Base-by-base conservation (phyloP, 192 early-diverging fungal genomes). In the Chytriomyces hyalinus region DNA sequence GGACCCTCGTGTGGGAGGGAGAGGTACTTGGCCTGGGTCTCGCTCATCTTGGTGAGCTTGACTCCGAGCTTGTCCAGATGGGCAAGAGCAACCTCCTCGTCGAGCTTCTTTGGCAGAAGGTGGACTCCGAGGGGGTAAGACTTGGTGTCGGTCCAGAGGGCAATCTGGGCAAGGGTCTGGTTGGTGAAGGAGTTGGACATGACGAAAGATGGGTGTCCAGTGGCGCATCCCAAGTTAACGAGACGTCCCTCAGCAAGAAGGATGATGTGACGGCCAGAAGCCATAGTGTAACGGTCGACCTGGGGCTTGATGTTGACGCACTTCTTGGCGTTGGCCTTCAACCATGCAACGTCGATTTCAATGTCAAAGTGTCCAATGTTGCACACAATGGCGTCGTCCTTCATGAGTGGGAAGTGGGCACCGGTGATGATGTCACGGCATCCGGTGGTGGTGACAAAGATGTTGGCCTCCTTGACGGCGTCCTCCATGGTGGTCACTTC, bases 281-380 rank as follows among this genome's bases (percentile, higher is more conserved):
- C 87, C 85, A 99, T 87, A 79, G 88, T 89, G 92, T 89, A 99
- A 84, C 97, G 95, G 90, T 99, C 96, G 70, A 99, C 97, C 86
- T 97, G 95, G 78, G 95, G 92, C 92, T 99, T 99, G 92, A 99
- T 94, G 93, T 97, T 96, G 86, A 93, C 92, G 83, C 87, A 85
- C 77, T 86, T 85, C 75, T 81, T 84, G 78, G 95, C 92, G 90
- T 99, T 99, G 83, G 89, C 87, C 92, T 96, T 97, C 80, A 99
- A 87, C 97, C 97, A 99, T 69, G 94, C 94, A 70, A 96, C 96
- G 85, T 99, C 97, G 80, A 99, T 94, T 89, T 99, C 97, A 81
- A 96, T 91, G 89, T 99, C 97, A 77, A 99, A 99, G 91, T 99
- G 97, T 78, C 97, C 97, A 89, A 99, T 99, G 92, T 98, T 99